Conservation (phyloP, 768 basidiomycete species). For the Lactifluus echinatus region DNA sequence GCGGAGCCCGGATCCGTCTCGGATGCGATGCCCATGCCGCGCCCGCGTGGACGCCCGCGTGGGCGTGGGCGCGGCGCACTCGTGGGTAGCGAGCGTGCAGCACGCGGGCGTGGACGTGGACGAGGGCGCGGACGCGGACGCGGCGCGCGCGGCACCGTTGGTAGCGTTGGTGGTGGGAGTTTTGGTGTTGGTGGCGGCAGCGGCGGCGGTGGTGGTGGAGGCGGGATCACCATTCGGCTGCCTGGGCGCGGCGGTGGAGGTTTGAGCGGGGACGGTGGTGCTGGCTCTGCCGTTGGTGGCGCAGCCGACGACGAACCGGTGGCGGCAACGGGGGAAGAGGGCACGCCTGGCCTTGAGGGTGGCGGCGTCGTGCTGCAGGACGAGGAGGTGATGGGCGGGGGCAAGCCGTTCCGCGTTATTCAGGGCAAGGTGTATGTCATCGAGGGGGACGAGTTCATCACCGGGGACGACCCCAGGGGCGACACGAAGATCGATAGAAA, state of each 20-base stretch:
- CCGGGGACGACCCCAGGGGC: constrained; percentile 77
- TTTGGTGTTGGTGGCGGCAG: no score
- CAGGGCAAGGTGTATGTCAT: constrained; percentile 69
- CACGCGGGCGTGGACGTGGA: constrained; percentile 27
- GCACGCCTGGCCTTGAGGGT: constrained; percentile 31
- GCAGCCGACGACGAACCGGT: constrained; percentile 20
- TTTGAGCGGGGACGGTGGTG: not conserved
- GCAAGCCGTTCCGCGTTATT: constrained; percentile 66
- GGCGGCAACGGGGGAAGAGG: constrained; percentile 18
- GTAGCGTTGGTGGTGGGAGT: constrained; percentile 2
- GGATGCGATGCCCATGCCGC: constrained; percentile 11
- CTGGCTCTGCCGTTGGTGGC: constrained; percentile 21
- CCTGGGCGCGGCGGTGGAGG: constrained; percentile 31
- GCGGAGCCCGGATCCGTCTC: not conserved
- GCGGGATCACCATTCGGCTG: constrained; percentile 22
- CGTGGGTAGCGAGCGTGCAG: constrained; percentile 21
- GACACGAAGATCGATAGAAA: constrained; percentile 85
- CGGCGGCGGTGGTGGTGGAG: not conserved
- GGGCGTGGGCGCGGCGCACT: constrained; percentile 24
- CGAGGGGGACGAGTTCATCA: constrained; percentile 83
- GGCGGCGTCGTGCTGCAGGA: constrained; percentile 19
- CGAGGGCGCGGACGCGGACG: constrained; percentile 25
- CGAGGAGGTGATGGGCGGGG: constrained; percentile 30
- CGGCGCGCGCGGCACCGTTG: constrained; percentile 14
- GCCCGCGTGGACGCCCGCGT: constrained; percentile 22